These are phyloP conservation scores for Hemisphaericaspora nanyangensis DNA, from an alignment of 805 yeast species.

Conservation along the genomic window DNA sequence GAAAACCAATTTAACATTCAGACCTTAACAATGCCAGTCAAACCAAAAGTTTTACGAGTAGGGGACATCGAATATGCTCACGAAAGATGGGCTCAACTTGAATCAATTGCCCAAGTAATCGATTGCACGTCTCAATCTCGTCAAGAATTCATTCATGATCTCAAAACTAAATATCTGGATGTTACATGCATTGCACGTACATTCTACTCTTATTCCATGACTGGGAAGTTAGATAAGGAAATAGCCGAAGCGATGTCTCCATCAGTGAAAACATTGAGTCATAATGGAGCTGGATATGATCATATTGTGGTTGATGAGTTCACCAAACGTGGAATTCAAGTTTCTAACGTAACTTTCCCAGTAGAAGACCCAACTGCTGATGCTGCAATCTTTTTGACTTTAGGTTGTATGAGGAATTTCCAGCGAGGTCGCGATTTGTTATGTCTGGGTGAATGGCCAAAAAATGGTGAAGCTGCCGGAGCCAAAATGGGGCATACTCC, in stretches of 20 bases:
- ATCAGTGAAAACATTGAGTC: conserved; percentile 50
- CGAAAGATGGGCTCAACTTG: conserved; percentile 59
- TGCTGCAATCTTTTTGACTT: conserved; percentile 57
- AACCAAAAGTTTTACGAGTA: conserved; percentile 60
- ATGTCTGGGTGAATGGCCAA: conserved; percentile 54
- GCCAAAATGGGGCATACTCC: conserved; percentile 72
- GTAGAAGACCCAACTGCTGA: conserved; percentile 73
- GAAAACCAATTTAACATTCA: too few species aligned
- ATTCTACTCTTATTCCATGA: conserved; percentile 43
- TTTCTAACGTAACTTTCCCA: conserved; percentile 60
- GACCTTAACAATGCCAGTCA: conserved; percentile 3
- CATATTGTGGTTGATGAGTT: conserved; percentile 58
- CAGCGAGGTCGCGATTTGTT: conserved; percentile 54
- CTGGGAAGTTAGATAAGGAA: conserved; percentile 67
- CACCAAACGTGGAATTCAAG: conserved; percentile 50
- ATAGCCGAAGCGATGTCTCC: conserved; percentile 51
- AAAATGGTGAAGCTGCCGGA: conserved; percentile 34
- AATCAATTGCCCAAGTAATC: conserved; percentile 36
- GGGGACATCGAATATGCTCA: conserved; percentile 60
- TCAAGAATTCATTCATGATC: conserved; percentile 39
- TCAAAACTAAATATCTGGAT: conserved; percentile 41
- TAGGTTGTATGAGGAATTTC: conserved; percentile 66
- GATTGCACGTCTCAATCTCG: conserved; percentile 32
- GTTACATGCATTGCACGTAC: conserved; percentile 48
- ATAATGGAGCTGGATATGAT: conserved; percentile 75